phyloP scores from a whole-genome alignment of 441 rosid genomes.

The Adansonia rubrostipa region DNA sequence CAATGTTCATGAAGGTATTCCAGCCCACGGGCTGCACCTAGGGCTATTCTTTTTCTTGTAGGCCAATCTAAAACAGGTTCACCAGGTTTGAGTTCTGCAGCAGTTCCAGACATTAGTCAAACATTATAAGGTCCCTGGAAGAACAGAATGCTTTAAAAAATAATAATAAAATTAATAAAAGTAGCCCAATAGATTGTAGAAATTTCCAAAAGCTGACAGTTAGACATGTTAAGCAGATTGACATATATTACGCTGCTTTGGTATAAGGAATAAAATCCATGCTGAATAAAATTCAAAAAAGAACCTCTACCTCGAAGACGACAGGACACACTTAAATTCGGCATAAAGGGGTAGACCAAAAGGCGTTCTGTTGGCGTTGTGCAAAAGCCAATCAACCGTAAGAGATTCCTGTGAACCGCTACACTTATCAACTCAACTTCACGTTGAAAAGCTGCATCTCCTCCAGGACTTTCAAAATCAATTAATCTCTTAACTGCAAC shows the following conservation, averaged over 20 bases:
- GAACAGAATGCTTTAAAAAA: background rate
- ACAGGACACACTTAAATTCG: conserved; percentile 86
- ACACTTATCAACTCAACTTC: conserved; percentile 97
- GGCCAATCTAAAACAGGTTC: conserved; percentile 78
- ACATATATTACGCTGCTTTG: background rate
- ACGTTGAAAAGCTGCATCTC: conserved; percentile 90
- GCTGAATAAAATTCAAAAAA: background rate
- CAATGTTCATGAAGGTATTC: conserved; percentile 96
- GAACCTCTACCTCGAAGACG: conserved; percentile 68
- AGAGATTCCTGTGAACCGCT: conserved; percentile 87
- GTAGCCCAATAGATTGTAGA: background rate
- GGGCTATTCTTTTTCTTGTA: conserved; percentile 73
- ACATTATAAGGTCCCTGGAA: background rate
- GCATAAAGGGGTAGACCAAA: conserved; percentile 90
- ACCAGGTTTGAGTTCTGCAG: conserved; percentile 74
- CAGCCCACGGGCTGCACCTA: conserved; percentile 92
- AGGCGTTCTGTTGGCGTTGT: conserved; percentile 90
- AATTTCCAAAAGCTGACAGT: background rate
- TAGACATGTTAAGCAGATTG: background rate
- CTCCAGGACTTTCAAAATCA: conserved; percentile 87
- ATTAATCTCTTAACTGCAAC: conserved; percentile 85
- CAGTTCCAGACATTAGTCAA: conserved; percentile 22
- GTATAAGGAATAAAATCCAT: background rate
- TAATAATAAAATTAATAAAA: background rate
- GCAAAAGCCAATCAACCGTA: conserved; percentile 89